Percentiles rank a stretch among this genome's conserved stretches.
Conservation (phyloP, 257 asterid genomes). For the Capsicum baccatum region DNA sequence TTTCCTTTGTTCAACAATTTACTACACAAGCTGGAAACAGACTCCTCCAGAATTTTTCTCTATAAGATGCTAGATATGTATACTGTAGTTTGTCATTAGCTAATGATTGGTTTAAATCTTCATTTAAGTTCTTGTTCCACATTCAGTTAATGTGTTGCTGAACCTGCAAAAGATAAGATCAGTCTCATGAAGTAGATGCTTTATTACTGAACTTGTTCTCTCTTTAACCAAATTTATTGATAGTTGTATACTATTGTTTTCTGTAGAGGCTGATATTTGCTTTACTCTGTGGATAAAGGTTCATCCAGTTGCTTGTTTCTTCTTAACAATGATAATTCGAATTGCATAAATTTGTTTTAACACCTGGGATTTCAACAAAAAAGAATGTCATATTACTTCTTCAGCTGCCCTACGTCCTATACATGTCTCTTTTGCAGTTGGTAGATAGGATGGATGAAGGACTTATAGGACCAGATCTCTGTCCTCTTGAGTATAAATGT, state of each 20-base stretch:
- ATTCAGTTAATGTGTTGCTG: not conserved
- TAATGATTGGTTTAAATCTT: not conserved
- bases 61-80: not conserved
- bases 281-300: not conserved
- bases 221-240: not conserved
- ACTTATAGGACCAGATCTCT: conserved; percentile 60
- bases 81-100: not conserved
- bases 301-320: conserved; percentile 19
- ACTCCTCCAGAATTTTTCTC: not conserved
- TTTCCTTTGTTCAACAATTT: not conserved
- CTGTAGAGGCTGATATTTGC: conserved; percentile 19
- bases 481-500: conserved; percentile 84
- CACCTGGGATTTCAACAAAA: conserved; percentile 4
- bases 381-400: conserved; percentile 20
- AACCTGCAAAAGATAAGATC: not conserved
- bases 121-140: not conserved
- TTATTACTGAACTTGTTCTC: not conserved
- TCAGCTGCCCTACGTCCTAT: conserved; percentile 16
- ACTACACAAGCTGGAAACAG: not conserved
- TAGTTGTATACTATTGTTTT: not conserved
- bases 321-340: not conserved
- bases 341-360: conserved; percentile 13
- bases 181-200: not conserved
- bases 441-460: conserved; percentile 91
- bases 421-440: conserved; percentile 57